Evolutionary conservation across 176 grass and related monocot species (phyloP).

Genomic region (Aegilops speltoides): DNA sequence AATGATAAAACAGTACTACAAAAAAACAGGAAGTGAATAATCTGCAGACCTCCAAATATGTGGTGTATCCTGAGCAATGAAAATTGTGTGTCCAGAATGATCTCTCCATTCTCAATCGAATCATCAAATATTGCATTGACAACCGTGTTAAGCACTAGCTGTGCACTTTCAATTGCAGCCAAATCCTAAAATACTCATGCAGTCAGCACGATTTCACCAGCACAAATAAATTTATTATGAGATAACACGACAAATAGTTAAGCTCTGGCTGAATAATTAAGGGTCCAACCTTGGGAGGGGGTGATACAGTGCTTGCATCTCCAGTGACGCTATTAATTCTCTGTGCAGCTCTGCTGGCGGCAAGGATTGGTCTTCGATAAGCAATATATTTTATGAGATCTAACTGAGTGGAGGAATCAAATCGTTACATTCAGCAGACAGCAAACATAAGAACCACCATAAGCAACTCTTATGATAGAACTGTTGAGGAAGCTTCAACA

Average conservation of each 20-base stretch:
- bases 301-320: constrained; percentile 48
- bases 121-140: constrained; percentile 71
- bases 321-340: constrained; percentile 61
- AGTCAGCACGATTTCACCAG: too few species aligned
- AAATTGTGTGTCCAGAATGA: too few species aligned
- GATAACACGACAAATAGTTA: too few species aligned
- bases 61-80: too few species aligned
- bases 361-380: constrained; percentile 72
- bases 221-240: too few species aligned
- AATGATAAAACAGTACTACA: too few species aligned
- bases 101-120: constrained; percentile 3
- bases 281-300: constrained; percentile 53
- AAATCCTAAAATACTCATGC: constrained; percentile 46
- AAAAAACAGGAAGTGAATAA: too few species aligned
- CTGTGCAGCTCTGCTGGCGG: constrained; percentile 61
- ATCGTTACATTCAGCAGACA: not conserved
- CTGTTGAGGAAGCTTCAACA: too few species aligned
- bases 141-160: constrained; percentile 71
- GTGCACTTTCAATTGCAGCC: constrained; percentile 69
- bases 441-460: too few species aligned
- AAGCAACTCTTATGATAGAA: too few species aligned
- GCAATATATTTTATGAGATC: constrained; percentile 83
- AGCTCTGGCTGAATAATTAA: too few species aligned
- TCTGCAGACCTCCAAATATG: too few species aligned
- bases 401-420: constrained; percentile 46